Evolutionary conservation across 306 rosid species (phyloP), one percentile per base, ranked within the genome.

Genomic region (Phaseolus lunatus): DNA sequence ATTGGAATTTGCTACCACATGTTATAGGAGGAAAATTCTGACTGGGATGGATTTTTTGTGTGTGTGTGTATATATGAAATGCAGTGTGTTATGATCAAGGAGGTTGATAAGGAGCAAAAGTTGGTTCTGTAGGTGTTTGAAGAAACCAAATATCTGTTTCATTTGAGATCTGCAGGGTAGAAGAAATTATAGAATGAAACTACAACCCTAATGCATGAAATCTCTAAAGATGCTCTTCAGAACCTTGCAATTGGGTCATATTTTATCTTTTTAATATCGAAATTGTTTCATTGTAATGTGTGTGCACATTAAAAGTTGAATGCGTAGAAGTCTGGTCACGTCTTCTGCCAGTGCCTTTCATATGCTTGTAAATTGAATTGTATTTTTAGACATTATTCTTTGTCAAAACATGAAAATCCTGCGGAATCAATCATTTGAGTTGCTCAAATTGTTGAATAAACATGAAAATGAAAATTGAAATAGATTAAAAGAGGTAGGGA

Each of bases 81-180:
- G 49, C 50, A 41, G 74, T 41, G 48, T 71, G 63, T 67, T 79
- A 9, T 26, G 67, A 50, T 64, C 67, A 6, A 72, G 29, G 59
- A 72, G 65, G 44, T 54, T 54, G 50, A 15, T 66, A 63, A 72
- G 47, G 70, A 20, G 79, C 14, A 20, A 80, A 65, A 54, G 41
- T 75, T 29, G 31, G 65, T 65, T 22, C 7, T 19, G 74, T 43
- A 29, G 78, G 43, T 31, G 62, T 53, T 10, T 8, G 53, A 53
- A 80, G 48, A 70, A 52, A 20, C 70, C 61, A 70, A 62, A 26
- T 62, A 7, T 29, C 9, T 44, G 11, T 61, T 11, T 75, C 13
- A 29, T 3, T 29, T 12, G 41, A 18, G 69, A 14, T 43, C 14
- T 78, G 48, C 26, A 26, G 29, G 72, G 72, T 44, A 20, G 33